These are phyloP conservation scores for Phoenix dactylifera DNA, from an alignment of 176 grass and related monocot genomes.

Conservation along the genomic window DNA sequence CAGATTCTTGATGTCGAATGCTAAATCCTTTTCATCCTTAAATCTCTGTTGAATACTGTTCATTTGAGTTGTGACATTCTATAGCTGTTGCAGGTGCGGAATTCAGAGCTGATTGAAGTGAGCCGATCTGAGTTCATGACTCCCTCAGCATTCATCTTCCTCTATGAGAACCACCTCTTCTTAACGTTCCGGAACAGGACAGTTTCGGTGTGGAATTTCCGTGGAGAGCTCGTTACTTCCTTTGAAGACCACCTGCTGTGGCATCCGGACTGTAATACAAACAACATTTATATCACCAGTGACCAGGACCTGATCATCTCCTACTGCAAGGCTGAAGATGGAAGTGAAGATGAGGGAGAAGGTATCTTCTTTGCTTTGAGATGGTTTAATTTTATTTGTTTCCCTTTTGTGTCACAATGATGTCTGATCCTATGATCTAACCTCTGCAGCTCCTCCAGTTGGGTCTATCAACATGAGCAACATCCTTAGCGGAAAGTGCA, in stretches of 20 bases:
- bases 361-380: not conserved
- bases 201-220: slow-evolving; percentile 2
- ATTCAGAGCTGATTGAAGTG: slow-evolving; percentile 1
- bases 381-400: too few species aligned
- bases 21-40: not conserved
- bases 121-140: slow-evolving; percentile 6
- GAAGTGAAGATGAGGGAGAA: not conserved
- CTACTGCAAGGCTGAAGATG: slow-evolving; percentile 4
- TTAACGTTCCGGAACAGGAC: slow-evolving; percentile 2
- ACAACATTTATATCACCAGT: slow-evolving; percentile 18
- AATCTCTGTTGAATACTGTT: not conserved
- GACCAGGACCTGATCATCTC: slow-evolving; percentile 19
- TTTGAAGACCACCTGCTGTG: slow-evolving; percentile 14
- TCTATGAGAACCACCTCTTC: slow-evolving; percentile 6
- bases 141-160: slow-evolving; percentile 13
- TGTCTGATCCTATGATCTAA: too few species aligned
- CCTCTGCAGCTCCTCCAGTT: not conserved
- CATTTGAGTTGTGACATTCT: not conserved
- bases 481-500: slow-evolving; percentile 8
- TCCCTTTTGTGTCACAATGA: too few species aligned
- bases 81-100: slow-evolving; percentile 1
- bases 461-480: slow-evolving; percentile 11
- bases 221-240: slow-evolving; percentile 6
- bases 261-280: slow-evolving; percentile 1
- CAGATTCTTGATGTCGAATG: slow-evolving; percentile 10